Base-by-base conservation (phyloP, 2,329 filamentous ascomycete genomes). In the Cephalotrichum gorgonifer region DNA sequence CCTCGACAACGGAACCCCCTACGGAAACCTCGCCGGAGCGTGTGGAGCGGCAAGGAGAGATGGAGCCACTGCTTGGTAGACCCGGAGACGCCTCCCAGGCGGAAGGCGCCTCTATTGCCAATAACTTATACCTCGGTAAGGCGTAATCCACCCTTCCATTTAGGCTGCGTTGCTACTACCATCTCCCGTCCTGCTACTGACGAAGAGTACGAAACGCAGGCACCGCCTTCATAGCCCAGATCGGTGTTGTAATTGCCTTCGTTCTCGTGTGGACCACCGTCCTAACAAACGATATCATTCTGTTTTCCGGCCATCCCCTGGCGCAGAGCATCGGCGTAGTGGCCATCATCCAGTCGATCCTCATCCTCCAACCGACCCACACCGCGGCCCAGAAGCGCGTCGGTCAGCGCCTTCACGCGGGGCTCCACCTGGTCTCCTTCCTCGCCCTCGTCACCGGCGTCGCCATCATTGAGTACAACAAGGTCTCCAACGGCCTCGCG, bases 261-360 rank as follows among this genome's bases (percentile, higher is more conserved):
- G 78, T 79, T 31, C 78, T 91, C 50, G 74, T 95, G 55, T 95
- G 88, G 88, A 78, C 79, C 43, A 78, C 78, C 50, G 78, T 96
- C 54, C 79, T 95, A 61, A 76, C 80, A 39, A 73, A 83, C 49
- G 65, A 70, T 27, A 62, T 94, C 53, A 86, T 87, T 35, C 80
- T 95, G 57, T 95, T 97, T 75, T 89, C 88, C 17, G 81, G 84
- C 8, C 91, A 97, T 65, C 91, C 91, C 7, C 81, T 96, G 61
- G 71, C 83, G 51, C 73, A 78, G 67, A 74, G 71, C 11, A 55
- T 85, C 50, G 89, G 81, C 44, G 65, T 95, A 51, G 73, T 95
- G 53, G 73, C 88, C 51, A 73, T 93, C 58, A 76, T 86, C 17
- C 85, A 96, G 72, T 85, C 84, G 49, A 80, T 90, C 55, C 80